Evolutionary conservation across 805 yeast genomes (phyloP), one percentile per base, ranked within the genome.

Genomic region (Yamadazyma phyllophila): DNA sequence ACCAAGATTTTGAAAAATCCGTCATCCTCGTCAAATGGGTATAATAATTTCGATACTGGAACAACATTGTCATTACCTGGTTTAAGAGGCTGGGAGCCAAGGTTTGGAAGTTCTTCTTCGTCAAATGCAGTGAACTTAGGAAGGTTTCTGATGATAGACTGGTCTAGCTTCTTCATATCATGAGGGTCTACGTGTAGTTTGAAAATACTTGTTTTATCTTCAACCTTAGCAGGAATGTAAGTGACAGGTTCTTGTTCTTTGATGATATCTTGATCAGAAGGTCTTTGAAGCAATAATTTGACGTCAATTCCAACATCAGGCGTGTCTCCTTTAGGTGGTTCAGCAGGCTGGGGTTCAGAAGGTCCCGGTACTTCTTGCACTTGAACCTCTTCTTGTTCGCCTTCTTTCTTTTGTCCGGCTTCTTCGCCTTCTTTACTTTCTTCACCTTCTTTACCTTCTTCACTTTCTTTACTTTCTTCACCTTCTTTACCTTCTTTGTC

Each of bases 1-100:
- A 80, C 68, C 3, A 83, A 63, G 43, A 78, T 59, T 62, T 85
- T 77, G 58, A 72, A 76, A 84, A 84, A 87, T 17, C 67, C 74
- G 27, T 77, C 80, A 43, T 83, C 87, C 26, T 76, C 80, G 46
- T 85, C 90, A 41, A 71, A 61, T 7, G 89, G 85, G 33, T 81
- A 74, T 41, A 85, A 63, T 44, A 88, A 67, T 43, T 86, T 80
- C 0, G 92, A 84, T 5, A 85, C 78, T 2, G 89, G 82, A 2
- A 79, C 76, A 40, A 69, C 59, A 2, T 71, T 60, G 2, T 57
- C 46, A 26, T 65, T 64, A 4, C 56, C 64, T 1, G 73, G 62
- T 44, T 57, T 53, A 2, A 60, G 50, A n/a, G 62, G 58, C 33
- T 46, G 46, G 11, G 52, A 44, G 1, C 55, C 55, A 12, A 47